phyloP scores from a whole-genome alignment of 345 rosid species.

The Ricinus communis region DNA sequence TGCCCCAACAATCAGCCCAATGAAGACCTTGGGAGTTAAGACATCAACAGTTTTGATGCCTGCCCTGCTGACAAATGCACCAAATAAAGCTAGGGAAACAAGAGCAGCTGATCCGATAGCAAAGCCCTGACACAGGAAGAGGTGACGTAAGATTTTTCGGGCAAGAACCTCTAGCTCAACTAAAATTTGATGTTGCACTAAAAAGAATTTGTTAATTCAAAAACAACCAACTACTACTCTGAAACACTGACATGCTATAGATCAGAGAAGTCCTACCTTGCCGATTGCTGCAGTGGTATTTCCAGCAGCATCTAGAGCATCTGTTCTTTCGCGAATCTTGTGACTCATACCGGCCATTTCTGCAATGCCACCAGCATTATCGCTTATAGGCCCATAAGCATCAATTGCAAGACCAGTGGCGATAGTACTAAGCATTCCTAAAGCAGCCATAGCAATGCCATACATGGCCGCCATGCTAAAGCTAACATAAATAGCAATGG shows the following conservation, averaged over 20 bases:
- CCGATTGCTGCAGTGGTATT: constrained; percentile 79
- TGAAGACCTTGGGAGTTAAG: constrained; percentile 67
- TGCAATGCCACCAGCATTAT: constrained; percentile 65
- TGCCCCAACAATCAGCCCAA: constrained; percentile 63
- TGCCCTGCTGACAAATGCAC: constrained; percentile 70
- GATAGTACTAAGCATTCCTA: constrained; percentile 72
- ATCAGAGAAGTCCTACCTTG: constrained; percentile 37
- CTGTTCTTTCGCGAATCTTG: constrained; percentile 57
- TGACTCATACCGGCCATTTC: constrained; percentile 77
- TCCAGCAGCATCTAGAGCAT: constrained; percentile 70
- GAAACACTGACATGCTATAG: neutral
- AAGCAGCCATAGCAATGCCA: constrained; percentile 65
- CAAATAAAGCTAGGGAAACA: constrained; percentile 65
- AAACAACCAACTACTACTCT: neutral
- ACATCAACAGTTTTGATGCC: constrained; percentile 58
- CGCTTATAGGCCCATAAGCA: constrained; percentile 74
- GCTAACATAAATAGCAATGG: constrained; percentile 55
- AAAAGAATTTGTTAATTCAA: neutral
- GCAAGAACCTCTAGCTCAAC: neutral
- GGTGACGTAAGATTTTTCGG: neutral
- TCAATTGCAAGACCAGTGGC: constrained; percentile 67
- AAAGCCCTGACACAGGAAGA: constrained; percentile 45
- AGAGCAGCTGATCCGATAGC: constrained; percentile 79
- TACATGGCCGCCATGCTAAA: constrained; percentile 75
- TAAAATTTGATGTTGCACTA: neutral